Base-by-base conservation (phyloP, 169 alveolate species). In the Neospora caninum region DNA sequence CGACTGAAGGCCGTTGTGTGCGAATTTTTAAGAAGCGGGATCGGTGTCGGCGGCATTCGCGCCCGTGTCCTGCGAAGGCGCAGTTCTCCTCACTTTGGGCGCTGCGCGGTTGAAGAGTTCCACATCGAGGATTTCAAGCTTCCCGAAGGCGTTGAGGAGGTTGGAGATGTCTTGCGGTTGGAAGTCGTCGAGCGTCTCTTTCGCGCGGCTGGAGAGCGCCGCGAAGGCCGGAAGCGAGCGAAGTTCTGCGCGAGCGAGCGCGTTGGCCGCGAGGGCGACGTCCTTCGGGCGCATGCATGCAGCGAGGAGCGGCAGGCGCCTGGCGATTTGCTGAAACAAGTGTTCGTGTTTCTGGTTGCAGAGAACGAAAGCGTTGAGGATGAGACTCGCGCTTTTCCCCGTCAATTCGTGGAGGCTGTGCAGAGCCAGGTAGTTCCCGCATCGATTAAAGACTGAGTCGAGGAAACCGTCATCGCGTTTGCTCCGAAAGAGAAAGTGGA, bases 141-240 rank as follows among this genome's bases (percentile, higher is more conserved):
- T 82, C 25, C 67, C 89, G 25, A 82, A 82, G 69, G 69, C 89
- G 38, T 82, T 82, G 69, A 82, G 67, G 41, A 82, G 20, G 25
- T 82, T 82, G 54, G 89, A 82, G 53, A 82, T 13, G 64, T 82
- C 89, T 67, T 82, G 89, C 69, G 89, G 89, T 38, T 31, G 31
- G 41, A 82, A 82, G 36, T 1, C 67, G 13, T 82, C 67, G 69
- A 82, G 89, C 53, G 54, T 38, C 36, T 36, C 67, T 67, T 43
- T 38, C 38, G 89, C 89, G 9, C 64, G 64, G 69, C n/a, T 29
- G 39, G 89, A 13, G 6, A 82, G 54, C 13, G 89, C 89, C 31
- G 38, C 6, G 69, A 82, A 43, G 38, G 42, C 89, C 20, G 69
- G 43, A 34, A 82, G 89, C 20, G 10, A 0, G 53, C 89, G 53